These are phyloP conservation scores for Hyphodiscus sp. DNA, from an alignment of 2,329 filamentous ascomycete species.

Conservation along the genomic window DNA sequence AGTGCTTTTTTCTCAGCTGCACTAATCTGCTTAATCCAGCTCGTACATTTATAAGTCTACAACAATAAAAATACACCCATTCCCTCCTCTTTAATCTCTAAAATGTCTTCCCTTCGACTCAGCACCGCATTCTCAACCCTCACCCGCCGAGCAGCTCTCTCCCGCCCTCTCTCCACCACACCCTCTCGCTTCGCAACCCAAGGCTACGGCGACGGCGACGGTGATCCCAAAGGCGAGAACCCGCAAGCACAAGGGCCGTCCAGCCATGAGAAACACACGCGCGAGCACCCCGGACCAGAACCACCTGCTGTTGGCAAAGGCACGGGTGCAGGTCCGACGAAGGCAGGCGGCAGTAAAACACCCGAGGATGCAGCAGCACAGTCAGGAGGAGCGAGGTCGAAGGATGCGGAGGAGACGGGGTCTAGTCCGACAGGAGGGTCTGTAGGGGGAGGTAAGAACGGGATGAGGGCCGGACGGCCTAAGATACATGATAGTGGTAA, in stretches of 20 bases:
- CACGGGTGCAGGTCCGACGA: neutral
- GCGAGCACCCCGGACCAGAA: neutral
- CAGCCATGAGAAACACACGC: neutral
- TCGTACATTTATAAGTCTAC: too few relatives aligned
- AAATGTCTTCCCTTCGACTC: neutral
- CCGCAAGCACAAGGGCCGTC: neutral
- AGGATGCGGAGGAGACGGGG: constrained; percentile 35
- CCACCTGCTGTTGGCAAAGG: neutral
- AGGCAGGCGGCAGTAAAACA: neutral
- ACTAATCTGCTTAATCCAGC: too few relatives aligned
- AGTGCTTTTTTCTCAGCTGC: too few relatives aligned
- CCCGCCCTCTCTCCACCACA: neutral
- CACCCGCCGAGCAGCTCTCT: neutral
- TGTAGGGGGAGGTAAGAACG: constrained; percentile 20
- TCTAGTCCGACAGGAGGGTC: constrained; percentile 26
- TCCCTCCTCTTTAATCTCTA: neutral
- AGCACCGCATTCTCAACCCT: neutral
- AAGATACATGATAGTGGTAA: constrained; percentile 18
- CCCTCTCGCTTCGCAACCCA: neutral
- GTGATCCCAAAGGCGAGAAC: neutral
- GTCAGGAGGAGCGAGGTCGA: constrained; percentile 35
- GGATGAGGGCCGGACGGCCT: constrained; percentile 13
- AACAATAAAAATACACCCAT: neutral
- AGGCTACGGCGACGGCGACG: neutral
- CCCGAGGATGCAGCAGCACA: constrained; percentile 32